A percentile compares a stretch with the other conserved stretches of the same genome.
Conservation (phyloP, 805 yeast species). For the Saturnispora hagleri region DNA sequence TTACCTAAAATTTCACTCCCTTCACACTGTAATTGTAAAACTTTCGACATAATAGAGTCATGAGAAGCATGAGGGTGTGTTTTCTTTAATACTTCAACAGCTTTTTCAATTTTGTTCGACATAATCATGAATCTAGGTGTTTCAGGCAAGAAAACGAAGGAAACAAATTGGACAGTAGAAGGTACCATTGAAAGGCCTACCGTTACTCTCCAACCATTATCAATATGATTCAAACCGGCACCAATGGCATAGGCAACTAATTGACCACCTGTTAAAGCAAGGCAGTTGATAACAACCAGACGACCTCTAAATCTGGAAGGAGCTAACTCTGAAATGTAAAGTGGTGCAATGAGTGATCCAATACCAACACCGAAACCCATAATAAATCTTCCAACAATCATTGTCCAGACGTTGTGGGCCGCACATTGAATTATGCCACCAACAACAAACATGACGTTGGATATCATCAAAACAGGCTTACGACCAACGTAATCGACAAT, state of each 20-base stretch:
- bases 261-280: conserved; percentile 93
- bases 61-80: conserved; percentile 58
- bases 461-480: conserved; percentile 72
- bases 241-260: conserved; percentile 89
- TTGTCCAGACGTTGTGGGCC: conserved; percentile 75
- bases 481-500: conserved; percentile 80
- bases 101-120: conserved; percentile 55
- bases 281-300: conserved; percentile 75
- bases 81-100: conserved; percentile 53
- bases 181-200: conserved; percentile 91
- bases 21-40: conserved; percentile 51
- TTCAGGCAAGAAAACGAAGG: conserved; percentile 85
- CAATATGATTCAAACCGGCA: conserved; percentile 66
- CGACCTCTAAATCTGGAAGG: conserved; percentile 90
- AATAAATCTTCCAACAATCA: conserved; percentile 84
- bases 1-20: conserved; percentile 33
- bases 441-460: conserved; percentile 70
- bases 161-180: conserved; percentile 62
- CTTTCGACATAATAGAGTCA: conserved; percentile 53
- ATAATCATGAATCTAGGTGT: conserved; percentile 87
- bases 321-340: conserved; percentile 85
- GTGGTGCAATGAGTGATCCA: conserved; percentile 90
- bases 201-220: conserved; percentile 86
- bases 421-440: conserved; percentile 85
- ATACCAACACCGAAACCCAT: conserved; percentile 97